Conservation (phyloP, 371 early-diverging fungal species). For the Mortierella sp. region DNA sequence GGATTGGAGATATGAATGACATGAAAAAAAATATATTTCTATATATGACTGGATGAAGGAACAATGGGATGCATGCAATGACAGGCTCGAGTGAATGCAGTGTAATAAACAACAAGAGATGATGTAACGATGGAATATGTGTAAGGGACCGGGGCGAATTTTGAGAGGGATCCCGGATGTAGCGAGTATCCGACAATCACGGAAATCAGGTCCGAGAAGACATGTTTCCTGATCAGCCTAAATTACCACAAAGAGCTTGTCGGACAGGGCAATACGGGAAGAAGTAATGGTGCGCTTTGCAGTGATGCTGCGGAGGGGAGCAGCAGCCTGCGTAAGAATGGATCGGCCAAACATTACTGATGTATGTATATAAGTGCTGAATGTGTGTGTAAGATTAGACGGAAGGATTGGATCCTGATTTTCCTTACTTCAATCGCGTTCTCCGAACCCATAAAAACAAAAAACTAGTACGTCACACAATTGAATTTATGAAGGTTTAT, state of each 20-base stretch:
- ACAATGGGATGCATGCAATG: too few species aligned
- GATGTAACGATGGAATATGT: not conserved
- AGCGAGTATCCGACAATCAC: slow-evolving; percentile 3
- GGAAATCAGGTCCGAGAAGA: slow-evolving; percentile 40
- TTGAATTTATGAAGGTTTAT: not conserved
- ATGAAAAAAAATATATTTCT: not conserved
- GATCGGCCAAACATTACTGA: slow-evolving; percentile 32
- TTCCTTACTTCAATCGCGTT: not conserved
- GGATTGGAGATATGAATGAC: not conserved
- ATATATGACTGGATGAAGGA: slow-evolving; percentile 4
- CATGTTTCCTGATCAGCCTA: not conserved
- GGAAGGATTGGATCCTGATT: slow-evolving; percentile 1
- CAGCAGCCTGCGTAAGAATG: slow-evolving; percentile 33
- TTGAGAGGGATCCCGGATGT: not conserved
- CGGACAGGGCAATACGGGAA: slow-evolving; percentile 68
- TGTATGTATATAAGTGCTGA: slow-evolving; percentile 12
- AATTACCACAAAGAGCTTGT: slow-evolving; percentile 78
- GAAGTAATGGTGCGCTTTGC: slow-evolving; percentile 65
- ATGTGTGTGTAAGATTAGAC: not conserved
- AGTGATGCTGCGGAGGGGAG: slow-evolving; percentile 34
- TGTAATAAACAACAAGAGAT: not conserved
- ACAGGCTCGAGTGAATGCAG: not conserved
- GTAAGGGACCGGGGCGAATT: not conserved
- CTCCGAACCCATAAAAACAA: slow-evolving; percentile 1
- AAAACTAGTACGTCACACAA: not conserved